Percentiles rank a stretch among this genome's conserved stretches.
phyloP scores from a whole-genome alignment of 176 grass and related monocot genomes.

The Pontederia crassipes region DNA sequence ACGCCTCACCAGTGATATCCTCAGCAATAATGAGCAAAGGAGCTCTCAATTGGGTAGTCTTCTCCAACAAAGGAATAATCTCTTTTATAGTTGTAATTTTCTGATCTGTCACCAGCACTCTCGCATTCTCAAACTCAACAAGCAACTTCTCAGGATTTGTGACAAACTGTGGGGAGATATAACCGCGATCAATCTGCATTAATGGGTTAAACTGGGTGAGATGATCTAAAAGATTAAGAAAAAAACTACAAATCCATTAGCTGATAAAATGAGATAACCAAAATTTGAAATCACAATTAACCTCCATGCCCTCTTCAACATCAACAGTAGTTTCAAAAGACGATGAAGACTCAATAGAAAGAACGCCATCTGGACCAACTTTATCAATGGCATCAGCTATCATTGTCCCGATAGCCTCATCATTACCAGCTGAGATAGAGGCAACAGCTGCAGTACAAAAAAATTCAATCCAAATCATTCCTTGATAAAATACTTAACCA shows the following conservation, averaged over 20 bases:
- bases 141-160: constrained; percentile 82
- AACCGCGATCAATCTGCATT: constrained; percentile 77
- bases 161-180: constrained; percentile 87
- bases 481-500: not conserved
- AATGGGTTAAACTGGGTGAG: not conserved
- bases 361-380: constrained; percentile 86
- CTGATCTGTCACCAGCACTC: constrained; percentile 86
- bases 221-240: not conserved
- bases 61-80: constrained; percentile 75
- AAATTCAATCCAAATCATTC: constrained; percentile 1
- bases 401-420: constrained; percentile 75
- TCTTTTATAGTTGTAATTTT: constrained; percentile 93
- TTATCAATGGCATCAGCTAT: constrained; percentile 88
- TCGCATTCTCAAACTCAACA: constrained; percentile 84
- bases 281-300: constrained; percentile 2
- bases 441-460: constrained; percentile 51
- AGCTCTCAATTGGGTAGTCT: constrained; percentile 71
- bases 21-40: constrained; percentile 88
- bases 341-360: constrained; percentile 80
- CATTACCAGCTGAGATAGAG: constrained; percentile 78
- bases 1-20: constrained; percentile 75
- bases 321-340: constrained; percentile 89
- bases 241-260: not conserved
- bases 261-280: not conserved
- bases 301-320: constrained; percentile 99